phyloP scores from a whole-genome alignment of 1,284 basidiomycete genomes.

The Rhodotorula sp. region DNA sequence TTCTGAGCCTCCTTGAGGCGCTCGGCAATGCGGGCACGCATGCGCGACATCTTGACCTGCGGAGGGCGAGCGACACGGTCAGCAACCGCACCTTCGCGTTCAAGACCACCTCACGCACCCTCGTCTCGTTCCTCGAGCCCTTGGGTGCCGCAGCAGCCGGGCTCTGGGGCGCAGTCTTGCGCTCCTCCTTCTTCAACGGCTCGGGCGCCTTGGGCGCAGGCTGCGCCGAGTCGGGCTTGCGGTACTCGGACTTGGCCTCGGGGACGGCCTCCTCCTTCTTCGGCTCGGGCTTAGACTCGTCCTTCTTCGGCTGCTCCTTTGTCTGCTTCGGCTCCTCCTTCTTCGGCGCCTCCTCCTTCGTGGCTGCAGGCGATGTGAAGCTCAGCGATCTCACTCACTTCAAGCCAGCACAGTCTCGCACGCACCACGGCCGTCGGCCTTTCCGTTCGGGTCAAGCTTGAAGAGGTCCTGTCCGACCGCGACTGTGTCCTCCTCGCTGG shows the following conservation, averaged over 20 bases:
- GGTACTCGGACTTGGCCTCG: constrained; percentile 35
- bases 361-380: constrained; percentile 34
- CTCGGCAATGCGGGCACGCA: constrained; percentile 95
- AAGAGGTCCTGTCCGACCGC: constrained; percentile 93
- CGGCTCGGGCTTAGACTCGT: constrained; percentile 46
- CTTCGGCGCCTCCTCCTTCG: constrained; percentile 47
- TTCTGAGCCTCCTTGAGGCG: constrained; percentile 98
- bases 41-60: constrained; percentile 93
- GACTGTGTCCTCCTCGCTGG: constrained; percentile 90
- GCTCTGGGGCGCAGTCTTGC: constrained; percentile 19
- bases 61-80: neutral
- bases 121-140: constrained; percentile 24
- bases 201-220: constrained; percentile 47
- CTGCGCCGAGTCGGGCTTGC: constrained; percentile 32
- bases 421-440: constrained; percentile 58
- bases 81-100: neutral
- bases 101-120: constrained; percentile 11
- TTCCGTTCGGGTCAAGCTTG: constrained; percentile 75
- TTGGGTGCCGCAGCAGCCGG: neutral
- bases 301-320: constrained; percentile 44
- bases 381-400: neutral
- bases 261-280: constrained; percentile 40
- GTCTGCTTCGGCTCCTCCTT: constrained; percentile 44
- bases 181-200: constrained; percentile 31
- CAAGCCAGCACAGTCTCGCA: neutral